Evolutionary conservation across 139 green algal genomes (phyloP), one percentile per base, ranked within the genome.

Genomic region (Chlorella sorokiniana): DNA sequence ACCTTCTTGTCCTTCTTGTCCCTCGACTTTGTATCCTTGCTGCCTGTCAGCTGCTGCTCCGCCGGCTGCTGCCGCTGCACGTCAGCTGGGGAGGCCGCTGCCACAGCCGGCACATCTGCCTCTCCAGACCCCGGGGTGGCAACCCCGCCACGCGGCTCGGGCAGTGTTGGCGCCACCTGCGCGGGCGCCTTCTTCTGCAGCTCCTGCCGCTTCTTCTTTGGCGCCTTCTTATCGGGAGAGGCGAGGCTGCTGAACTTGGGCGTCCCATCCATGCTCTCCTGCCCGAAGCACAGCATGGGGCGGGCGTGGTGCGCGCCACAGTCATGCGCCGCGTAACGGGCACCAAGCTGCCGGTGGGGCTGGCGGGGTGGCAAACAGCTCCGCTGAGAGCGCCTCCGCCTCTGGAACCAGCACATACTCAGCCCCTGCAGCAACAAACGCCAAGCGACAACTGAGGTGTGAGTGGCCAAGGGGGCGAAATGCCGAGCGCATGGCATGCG

Each of bases 261-360:
- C 11, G n/a, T 29, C n/a, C 4, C 71, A 20, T 45, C 71, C 41
- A 18, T 18, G 18, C n/a, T n/a, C 10, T 78, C 33, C 33, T 78
- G 51, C 4, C 64, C 79, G 62, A 84, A 84, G 68, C 79, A 84
- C 25, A 80, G 10, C 44, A 38, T 31, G 3, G 61, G 80, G 80
- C 80, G 1, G 62, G 25, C 0, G 80, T 81, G 35, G 40, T 42
- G 4, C 73, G 61, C 4, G 67, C 38, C 0, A 85, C 73, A 1
- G 62, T 78, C 44, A 85, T n/a, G 8, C 80, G 72, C 33, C 80
- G 72, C 25, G 56, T 61, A 4, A 85, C 37, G 3, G 42, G 69
- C 27, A 41, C 38, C 48, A 77, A 23, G 41, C 45, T 75, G 35
- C 67, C 62, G 38, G 16, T 5, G 2, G 29, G 23, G 42, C 38